Evolutionary conservation across 306 rosid species (phyloP), one percentile per base, ranked within the genome.

Genomic region (Medicago lupulina): DNA sequence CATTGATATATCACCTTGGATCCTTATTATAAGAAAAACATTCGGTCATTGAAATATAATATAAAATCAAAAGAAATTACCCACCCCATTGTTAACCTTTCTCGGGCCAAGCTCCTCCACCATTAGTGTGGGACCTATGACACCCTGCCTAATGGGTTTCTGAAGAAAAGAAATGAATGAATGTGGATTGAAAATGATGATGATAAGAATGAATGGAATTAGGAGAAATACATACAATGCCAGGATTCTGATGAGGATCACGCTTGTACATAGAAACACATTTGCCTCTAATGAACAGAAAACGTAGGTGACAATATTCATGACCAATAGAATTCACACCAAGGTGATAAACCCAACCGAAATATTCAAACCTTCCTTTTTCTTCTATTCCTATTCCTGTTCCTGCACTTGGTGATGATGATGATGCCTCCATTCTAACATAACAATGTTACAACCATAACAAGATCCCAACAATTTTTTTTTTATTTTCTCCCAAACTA

Each of bases 121-220:
- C 92, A 87, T 80, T 9, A 95, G 89, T n/a, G 98, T 86, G n/a
- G 92, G 89, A 53, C 98, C 97, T 25, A 89, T 82, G 49, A 92
- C 91, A 67, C 98, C 98, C 40, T 76, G 87, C 83, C 98, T 85
- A 67, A 95, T 89, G 23, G 98, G 97, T 84, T 88, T 87, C 98
- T 95, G 77, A 50, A 79, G 71, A 80, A 11, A 51, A 21, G 2
- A 28, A 5, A 11, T 4, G 38, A 21, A 4, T 36, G 43, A 6
- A 39, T 7, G 5, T 3, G 31, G 31, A 28, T 3, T 28, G 31
- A 25, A 57, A 4, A 58, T 58, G 16, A 25, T 58, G 16, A 25
- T 4, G 1, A 23, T 23, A 23, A 25, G 9, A 25, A 59, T 23
- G 7, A 28, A 59, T 3, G 1, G 7, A 14, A 7, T 19, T 58